Evolutionary conservation across 306 rosid species (phyloP), one percentile per base, ranked within the genome.

Genomic region (Prunus kanzakura): DNA sequence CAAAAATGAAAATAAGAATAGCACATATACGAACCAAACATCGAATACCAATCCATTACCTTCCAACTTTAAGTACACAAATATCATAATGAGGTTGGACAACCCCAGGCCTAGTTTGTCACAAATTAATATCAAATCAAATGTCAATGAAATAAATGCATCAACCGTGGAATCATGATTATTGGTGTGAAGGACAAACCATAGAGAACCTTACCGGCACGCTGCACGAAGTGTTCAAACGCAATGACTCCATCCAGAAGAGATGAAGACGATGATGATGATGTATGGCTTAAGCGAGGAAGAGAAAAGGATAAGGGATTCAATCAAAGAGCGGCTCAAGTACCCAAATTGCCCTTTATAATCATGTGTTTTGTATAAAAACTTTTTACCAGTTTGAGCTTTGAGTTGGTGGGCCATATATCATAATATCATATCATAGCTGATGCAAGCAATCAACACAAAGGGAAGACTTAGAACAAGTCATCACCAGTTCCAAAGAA

Each of bases 231-330:
- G 9, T 52, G 58, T 18, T 52, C 58, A 38, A 38, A 38, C 43
- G 43, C 43, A 38, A 38, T 35, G 41, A 35, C 41, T 13, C 52
- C 52, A 6, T 38, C 43, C 43, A 38, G 9, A 38, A 38, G 43
- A 38, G 54, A 49, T 3, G 87, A 83, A 85, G 87, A 85, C 4
- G 41, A 35, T 35, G 52, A 85, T 87, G 87, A 85, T 84, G 88
- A 85, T 82, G 88, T 83, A 85, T 74, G 81, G 71, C 76, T 74
- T 79, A 81, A 82, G 84, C 55, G 13, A 69, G 55, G 32, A 58
- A 74, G 22, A 29, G 9, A 77, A 66, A 72, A 81, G 76, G 75
- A 83, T 79, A 8, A 3, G 11, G 15, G 4, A 20, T 56, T 73
- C 84, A 29, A 79, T 79, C 71, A 76, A 82, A 76, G 47, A 75